Evolutionary conservation across 345 rosid species (phyloP), one percentile per base, ranked within the genome.

Genomic region (Salix purpurea): DNA sequence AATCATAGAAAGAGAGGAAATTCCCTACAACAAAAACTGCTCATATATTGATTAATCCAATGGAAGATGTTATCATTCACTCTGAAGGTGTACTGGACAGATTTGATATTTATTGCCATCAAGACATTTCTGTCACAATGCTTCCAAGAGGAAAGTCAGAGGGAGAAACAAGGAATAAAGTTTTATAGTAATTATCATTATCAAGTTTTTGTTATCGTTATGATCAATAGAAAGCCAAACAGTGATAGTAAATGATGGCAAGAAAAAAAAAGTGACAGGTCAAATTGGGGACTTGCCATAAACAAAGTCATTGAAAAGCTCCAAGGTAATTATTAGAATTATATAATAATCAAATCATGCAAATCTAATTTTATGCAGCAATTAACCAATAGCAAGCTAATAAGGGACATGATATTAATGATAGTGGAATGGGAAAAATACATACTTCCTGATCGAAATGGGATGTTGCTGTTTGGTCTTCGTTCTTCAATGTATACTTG

Each of bases 401-500:
- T 24, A 14, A 26, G 42, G 23, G 34, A 23, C 34, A 71, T 37
- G 28, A 3, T 21, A 72, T 24, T 42, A 15, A 50, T 50, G 32
- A 75, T 48, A 68, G 15, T 5, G 67, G 72, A 2, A 36, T 4
- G 6, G 19, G 42, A 67, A 77, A 54, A 77, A 54, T 23, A 68
- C 89, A 2, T 86, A 91, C 91, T 89, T 86, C 87, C 89, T 58
- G 84, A 86, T 75, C 91, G 91, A 61, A 79, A 82, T 52, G 93
- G 93, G 48, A 87, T 84, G 73, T 82, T 84, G 85, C 85, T 87
- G 73, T 87, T 89, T 10, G 86, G 88, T 85, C 92, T 91, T 60
- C 93, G 88, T 72, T 87, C 93, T 79, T 91, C 96, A 54, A 91
- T 88, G 79, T 85, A 86, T 21, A 89, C 93, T 56, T 84, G 90